phyloP scores from a whole-genome alignment of 192 early-diverging fungal species.

The Coemansia sp. region DNA sequence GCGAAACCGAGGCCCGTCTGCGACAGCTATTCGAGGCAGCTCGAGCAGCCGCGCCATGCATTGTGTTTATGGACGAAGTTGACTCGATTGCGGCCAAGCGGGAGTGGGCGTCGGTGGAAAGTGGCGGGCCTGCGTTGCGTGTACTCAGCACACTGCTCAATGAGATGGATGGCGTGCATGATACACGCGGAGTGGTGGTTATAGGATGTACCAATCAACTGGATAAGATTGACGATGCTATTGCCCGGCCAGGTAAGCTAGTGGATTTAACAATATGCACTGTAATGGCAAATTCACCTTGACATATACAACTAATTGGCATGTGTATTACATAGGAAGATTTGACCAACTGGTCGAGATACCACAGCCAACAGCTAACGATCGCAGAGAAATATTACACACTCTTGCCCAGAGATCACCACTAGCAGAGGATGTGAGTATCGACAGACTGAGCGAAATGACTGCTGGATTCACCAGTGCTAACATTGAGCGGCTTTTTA shows the following conservation, averaged over 20 bases:
- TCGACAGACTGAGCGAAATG: constrained; percentile 22
- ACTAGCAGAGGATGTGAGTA: constrained; percentile 55
- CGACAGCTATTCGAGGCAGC: constrained; percentile 85
- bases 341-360: constrained; percentile 86
- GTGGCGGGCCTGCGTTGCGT: constrained; percentile 83
- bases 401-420: constrained; percentile 62
- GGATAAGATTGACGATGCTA: constrained; percentile 82
- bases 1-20: constrained; percentile 83
- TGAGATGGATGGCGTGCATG: constrained; percentile 98
- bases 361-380: constrained; percentile 55
- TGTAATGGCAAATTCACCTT: too few species aligned
- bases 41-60: constrained; percentile 78
- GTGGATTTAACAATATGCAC: too few species aligned
- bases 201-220: constrained; percentile 92
- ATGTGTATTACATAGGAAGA: constrained; percentile 58
- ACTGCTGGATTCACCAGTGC: constrained; percentile 46
- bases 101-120: constrained; percentile 55
- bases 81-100: constrained; percentile 87
- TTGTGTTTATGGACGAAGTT: constrained; percentile 94
- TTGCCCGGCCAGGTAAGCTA: constrained; percentile 65
- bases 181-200: constrained; percentile 77
- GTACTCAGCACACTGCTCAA: constrained; percentile 92
- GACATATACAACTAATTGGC: background rate
- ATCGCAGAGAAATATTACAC: constrained; percentile 71
- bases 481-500: constrained; percentile 39